Evolutionary conservation across 139 green algal genomes (phyloP).

Genomic region (Tetradesmus lagerheimii): DNA sequence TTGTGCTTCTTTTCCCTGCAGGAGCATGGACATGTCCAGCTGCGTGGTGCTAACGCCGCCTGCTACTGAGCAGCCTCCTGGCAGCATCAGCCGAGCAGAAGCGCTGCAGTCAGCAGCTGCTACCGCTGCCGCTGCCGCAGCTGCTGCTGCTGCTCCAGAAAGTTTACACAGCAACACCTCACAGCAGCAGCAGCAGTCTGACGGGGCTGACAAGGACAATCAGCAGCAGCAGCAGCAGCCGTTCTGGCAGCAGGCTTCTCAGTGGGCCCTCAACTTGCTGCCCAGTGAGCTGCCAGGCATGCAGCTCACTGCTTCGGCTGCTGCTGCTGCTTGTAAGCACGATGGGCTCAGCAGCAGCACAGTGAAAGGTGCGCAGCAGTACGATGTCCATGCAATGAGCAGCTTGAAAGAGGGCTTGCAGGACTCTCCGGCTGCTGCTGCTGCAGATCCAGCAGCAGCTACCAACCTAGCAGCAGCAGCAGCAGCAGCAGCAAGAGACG

Average conservation of each 20-base stretch:
- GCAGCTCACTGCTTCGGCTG: neutral
- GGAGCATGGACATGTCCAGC: slow-evolving; percentile 37
- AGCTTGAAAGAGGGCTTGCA: neutral
- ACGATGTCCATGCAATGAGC: slow-evolving; percentile 31
- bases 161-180: neutral
- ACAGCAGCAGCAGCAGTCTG: slow-evolving; percentile 10
- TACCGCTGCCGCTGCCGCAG: neutral
- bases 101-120: slow-evolving; percentile 27
- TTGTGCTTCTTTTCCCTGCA: neutral
- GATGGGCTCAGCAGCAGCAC: neutral
- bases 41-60: neutral
- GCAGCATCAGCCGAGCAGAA: slow-evolving; percentile 3
- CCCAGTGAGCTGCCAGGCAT: neutral
- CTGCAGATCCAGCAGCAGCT: neutral
- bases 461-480: neutral
- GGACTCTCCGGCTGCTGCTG: neutral
- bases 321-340: neutral
- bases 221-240: slow-evolving; percentile 19
- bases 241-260: slow-evolving; percentile 28
- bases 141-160: neutral
- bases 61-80: neutral
- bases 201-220: neutral
- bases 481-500: neutral
- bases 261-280: slow-evolving; percentile 14
- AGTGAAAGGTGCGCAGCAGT: slow-evolving; percentile 1